phyloP scores from a whole-genome alignment of 495 filamentous ascomycete genomes.

The Apiosordaria backusii region DNA sequence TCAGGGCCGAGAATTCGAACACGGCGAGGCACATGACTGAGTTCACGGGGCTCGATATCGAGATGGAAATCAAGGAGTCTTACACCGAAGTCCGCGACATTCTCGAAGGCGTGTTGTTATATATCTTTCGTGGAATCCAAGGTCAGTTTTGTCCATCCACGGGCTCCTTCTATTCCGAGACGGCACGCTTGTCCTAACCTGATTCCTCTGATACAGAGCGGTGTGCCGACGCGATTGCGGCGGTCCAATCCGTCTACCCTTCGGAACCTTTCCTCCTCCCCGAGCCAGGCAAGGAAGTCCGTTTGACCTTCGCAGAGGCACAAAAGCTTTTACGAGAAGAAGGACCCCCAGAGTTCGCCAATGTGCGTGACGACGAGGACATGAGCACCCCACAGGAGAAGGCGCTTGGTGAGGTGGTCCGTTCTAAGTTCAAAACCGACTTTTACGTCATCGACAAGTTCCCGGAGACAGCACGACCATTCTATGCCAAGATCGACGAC shows the following conservation, averaged over 20 bases:
- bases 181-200: constrained; percentile 3
- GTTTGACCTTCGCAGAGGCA: constrained; percentile 81
- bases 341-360: constrained; percentile 64
- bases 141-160: constrained; percentile 10
- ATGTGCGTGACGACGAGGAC: constrained; percentile 71
- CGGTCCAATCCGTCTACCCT: constrained; percentile 61
- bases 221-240: constrained; percentile 65
- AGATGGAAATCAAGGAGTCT: constrained; percentile 87
- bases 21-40: constrained; percentile 96
- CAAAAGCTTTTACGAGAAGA: constrained; percentile 77
- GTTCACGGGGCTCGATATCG: constrained; percentile 94
- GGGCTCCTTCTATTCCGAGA: not conserved
- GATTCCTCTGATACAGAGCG: constrained; percentile 46
- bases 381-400: constrained; percentile 85
- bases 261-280: constrained; percentile 52
- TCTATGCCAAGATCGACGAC: constrained; percentile 83
- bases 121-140: constrained; percentile 78
- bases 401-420: constrained; percentile 79
- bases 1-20: constrained; percentile 95
- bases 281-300: constrained; percentile 69
- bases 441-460: constrained; percentile 93
- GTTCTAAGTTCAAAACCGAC: constrained; percentile 80
- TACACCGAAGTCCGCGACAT: constrained; percentile 83
- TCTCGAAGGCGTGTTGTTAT: constrained; percentile 79
- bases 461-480: constrained; percentile 77